Percentiles rank a stretch among this genome's conserved stretches.
Conservation (phyloP, 2,329 filamentous ascomycete genomes). For the Nigrospora osmanthi region DNA sequence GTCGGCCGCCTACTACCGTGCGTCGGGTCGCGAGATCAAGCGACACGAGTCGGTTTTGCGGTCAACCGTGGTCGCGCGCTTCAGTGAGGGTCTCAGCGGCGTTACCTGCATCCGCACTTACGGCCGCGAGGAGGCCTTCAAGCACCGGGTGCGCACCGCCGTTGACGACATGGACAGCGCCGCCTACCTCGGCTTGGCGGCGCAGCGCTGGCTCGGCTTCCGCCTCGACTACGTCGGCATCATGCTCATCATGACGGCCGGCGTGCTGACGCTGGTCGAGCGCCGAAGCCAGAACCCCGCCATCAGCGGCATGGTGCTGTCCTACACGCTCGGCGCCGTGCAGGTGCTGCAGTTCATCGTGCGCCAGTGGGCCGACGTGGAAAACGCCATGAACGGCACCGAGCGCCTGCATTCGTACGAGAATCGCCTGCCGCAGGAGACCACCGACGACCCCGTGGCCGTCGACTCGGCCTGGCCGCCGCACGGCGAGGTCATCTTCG, state of each 20-base stretch:
- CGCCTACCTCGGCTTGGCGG: conserved; percentile 60
- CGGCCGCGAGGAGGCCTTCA: conserved; percentile 51
- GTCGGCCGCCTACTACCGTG: conserved; percentile 55
- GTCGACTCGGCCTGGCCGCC: conserved; percentile 19
- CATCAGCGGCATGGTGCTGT: conserved; percentile 57
- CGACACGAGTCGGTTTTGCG: conserved; percentile 60
- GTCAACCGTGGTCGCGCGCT: conserved; percentile 55
- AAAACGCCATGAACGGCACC: conserved; percentile 64
- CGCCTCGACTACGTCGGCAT: conserved; percentile 56
- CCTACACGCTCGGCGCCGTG: conserved; percentile 58
- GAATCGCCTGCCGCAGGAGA: conserved; percentile 54
- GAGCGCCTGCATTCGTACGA: conserved; percentile 62
- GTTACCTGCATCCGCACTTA: conserved; percentile 59
- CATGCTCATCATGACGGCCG: conserved; percentile 52
- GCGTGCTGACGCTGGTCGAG: conserved; percentile 57
- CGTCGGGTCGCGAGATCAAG: conserved; percentile 61
- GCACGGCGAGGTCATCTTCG: conserved; percentile 44
- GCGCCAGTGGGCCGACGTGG: conserved; percentile 59
- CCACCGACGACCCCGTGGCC: conserved; percentile 38
- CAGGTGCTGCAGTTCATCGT: conserved; percentile 63
- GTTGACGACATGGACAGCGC: conserved; percentile 61
- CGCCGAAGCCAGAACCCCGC: conserved; percentile 54
- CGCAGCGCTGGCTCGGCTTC: conserved; percentile 59
- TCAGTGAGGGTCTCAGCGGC: conserved; percentile 56
- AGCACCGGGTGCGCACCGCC: conserved; percentile 40